These are phyloP conservation scores for Thelonectria olida DNA, from an alignment of 2,329 filamentous ascomycete genomes.

Conservation along the genomic window DNA sequence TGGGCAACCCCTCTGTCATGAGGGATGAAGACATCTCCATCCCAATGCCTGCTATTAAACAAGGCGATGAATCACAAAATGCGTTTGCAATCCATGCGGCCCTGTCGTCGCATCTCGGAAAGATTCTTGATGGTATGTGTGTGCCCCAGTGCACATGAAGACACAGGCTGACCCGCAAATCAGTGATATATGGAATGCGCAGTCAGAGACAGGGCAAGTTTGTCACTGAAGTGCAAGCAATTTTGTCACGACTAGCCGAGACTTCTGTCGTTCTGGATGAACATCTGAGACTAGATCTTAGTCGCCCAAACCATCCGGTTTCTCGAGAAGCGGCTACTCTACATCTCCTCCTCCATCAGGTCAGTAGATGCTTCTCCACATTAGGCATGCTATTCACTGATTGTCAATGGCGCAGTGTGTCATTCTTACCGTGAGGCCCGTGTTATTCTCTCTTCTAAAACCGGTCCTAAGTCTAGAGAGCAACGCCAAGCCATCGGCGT, in stretches of 20 bases:
- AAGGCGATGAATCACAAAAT: conserved; percentile 23
- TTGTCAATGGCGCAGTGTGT: conserved; percentile 12
- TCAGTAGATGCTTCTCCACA: neutral
- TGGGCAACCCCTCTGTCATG: conserved; percentile 29
- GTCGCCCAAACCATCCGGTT: conserved; percentile 16
- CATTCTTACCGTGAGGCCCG: conserved; percentile 29
- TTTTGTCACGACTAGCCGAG: conserved; percentile 29
- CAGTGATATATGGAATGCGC: conserved; percentile 29
- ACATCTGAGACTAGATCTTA: conserved; percentile 20
- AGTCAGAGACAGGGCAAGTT: conserved; percentile 22
- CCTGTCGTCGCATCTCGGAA: conserved; percentile 30
- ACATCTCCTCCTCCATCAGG: conserved; percentile 30
- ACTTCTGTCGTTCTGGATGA: conserved; percentile 23
- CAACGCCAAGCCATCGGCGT: conserved; percentile 11
- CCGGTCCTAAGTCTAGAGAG: conserved; percentile 12
- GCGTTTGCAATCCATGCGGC: conserved; percentile 28
- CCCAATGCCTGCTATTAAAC: conserved; percentile 22
- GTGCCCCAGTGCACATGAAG: accelerated
- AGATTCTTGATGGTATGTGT: conserved; percentile 30
- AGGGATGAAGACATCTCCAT: conserved; percentile 31
- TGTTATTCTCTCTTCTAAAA: conserved; percentile 31
- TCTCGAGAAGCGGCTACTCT: conserved; percentile 32
- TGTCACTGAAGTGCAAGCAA: conserved; percentile 26
- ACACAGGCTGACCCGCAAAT: neutral
- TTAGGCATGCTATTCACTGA: neutral